Evolutionary conservation across 352 stramenopile genomes (phyloP).

Genomic region (Thraustochytrium sp.): DNA sequence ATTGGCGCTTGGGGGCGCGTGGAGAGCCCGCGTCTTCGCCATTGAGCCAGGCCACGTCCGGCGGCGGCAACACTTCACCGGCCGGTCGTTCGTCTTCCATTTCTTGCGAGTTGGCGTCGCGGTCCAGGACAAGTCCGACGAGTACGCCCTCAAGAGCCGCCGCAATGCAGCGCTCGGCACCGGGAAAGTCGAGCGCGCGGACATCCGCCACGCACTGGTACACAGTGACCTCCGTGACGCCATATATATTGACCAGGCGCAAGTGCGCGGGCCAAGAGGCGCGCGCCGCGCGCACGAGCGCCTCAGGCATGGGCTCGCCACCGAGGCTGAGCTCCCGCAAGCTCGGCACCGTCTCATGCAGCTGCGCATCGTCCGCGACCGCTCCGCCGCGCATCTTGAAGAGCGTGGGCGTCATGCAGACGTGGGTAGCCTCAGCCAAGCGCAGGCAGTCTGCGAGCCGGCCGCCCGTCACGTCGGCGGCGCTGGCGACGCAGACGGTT

Average conservation of each 20-base stretch:
- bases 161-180: neutral
- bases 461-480: neutral
- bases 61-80: no score
- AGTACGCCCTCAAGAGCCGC: neutral
- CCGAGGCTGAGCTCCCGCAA: constrained; percentile 37
- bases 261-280: neutral
- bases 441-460: neutral
- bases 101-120: no score
- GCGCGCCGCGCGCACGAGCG: neutral
- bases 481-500: neutral
- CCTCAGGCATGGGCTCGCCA: constrained; percentile 22
- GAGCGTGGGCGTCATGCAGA: constrained; percentile 41
- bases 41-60: no score
- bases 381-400: neutral
- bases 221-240: constrained; percentile 42
- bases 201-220: constrained; percentile 15
- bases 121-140: neutral
- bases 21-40: no score
- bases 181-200: neutral
- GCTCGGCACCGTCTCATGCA: neutral
- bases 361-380: neutral
- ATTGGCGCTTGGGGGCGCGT: neutral
- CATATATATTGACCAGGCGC: constrained; percentile 30
- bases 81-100: no score
- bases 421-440: neutral